Evolutionary conservation across 148 eudicot genomes (phyloP), one percentile per base, ranked within the genome.

Genomic region (Spergularia marina): DNA sequence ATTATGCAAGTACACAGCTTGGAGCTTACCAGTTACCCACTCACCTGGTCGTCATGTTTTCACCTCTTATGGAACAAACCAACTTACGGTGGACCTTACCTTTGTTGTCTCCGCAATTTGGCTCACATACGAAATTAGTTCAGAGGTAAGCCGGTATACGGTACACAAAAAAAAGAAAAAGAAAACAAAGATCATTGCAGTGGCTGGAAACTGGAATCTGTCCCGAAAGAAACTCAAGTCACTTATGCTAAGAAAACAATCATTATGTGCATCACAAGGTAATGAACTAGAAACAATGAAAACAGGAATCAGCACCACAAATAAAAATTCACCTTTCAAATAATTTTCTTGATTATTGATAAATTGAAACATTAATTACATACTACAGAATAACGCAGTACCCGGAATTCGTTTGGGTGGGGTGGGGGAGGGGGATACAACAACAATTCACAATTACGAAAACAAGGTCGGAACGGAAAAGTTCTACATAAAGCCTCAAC

Each of bases 391-490:
- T 8, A 75, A 54, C n/a, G 13, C 65, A 51, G 79, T 17, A 73
- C 7, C 30, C 11, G 16, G 73, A 25, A 72, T 44, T 65, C n/a
- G 49, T 34, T 47, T 49, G 23, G 62, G 23, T 30, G 40, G 15
- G 70, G n/a, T n/a, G 59, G 11, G 70, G n/a, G 39, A 16, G 49
- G 7, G 10, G 49, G n/a, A 30, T 30, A 30, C 36, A 30, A 51
- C 44, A 59, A 30, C 47, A 51, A 63, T 76, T 70, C 71, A 75
- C 78, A 75, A 54, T 41, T 53, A n/a, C 12, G 69, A 57, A 49
- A 56, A 20, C 57, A 41, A 69, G 7, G 39, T 55, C 69, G 60
- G 40, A 36, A 52, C 20, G 15, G 47, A 55, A 63, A 74, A 62
- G 25, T 34, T 64, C 47, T n/a, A 47, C 30, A 64, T 15, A 23